Base-by-base conservation (phyloP, 2,329 filamentous ascomycete genomes). In the Peltaster fructicola region DNA sequence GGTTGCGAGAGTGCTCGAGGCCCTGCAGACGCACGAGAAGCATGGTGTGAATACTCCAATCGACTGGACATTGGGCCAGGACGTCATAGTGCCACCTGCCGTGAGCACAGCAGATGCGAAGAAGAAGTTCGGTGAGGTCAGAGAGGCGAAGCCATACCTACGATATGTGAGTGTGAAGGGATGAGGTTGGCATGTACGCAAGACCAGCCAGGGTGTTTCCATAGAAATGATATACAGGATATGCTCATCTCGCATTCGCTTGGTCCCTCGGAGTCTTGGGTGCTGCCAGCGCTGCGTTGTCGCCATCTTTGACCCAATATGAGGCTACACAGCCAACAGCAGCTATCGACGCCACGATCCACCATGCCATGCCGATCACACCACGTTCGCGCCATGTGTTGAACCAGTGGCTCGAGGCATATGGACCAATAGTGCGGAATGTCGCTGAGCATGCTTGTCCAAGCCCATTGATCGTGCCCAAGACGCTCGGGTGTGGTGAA, bases 21-120 rank as follows among this genome's bases (percentile, higher is more conserved):
- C 57, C 15, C 45, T 70, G 31, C 65, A 68, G 51, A 60, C 56
- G 8, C 80, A 75, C 31, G 84, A 92, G 59, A 82, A 80, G 68
- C 72, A 85, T 66, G 76, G 75, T 7, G 39, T 44, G n/a, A 43
- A 39, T 2, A 47, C 44, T 18, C 82, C 82, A 24, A 84, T 92
- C 55, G 77, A 92, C 63, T 92, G 82, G 82, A 61, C 73, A 18
- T 72, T 71, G 21, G 82, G 82, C 27, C 76, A 91, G 45, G 82
- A 93, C 50, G 84, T 92, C 40, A 91, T 93, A 48, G 78, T 93
- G 35, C 80, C 82, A 48, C 80, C 82, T 22, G 63, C 62, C 33
- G 70, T 92, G 49, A 75, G 69, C 51, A 82, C 80, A 34, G 77
- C 79, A 52, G 74, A 88, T 58, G 84, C 82, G 47, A 74, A 73